Conservation (phyloP, 257 asterid species). For the Capsicum chinense region DNA sequence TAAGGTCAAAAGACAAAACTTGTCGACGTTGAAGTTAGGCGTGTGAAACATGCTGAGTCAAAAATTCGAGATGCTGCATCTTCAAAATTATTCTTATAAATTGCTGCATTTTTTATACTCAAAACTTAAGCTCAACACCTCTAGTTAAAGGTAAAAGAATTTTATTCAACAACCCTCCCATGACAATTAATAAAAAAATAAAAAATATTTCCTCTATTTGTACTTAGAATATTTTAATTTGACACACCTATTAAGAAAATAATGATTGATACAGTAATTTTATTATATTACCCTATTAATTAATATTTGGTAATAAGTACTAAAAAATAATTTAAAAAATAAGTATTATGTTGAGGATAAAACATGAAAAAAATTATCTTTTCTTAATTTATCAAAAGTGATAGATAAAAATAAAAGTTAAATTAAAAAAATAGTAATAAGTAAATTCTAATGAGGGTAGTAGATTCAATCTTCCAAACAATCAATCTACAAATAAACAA, state of each 20-base stretch:
- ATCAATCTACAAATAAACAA: conserved; percentile 1
- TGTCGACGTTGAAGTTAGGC: neutral
- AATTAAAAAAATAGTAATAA: too few species aligned
- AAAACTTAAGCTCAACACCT: neutral
- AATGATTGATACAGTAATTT: too few species aligned
- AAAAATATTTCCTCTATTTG: neutral
- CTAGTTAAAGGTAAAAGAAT: neutral
- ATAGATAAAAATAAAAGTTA: neutral
- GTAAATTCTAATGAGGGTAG: too few species aligned
- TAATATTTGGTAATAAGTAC: too few species aligned
- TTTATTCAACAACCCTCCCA: neutral
- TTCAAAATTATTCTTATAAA: neutral
- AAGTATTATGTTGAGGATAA: too few species aligned
- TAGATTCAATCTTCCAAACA: neutral
- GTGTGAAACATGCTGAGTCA: neutral
- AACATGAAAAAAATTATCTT: too few species aligned
- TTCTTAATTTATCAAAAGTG: too few species aligned
- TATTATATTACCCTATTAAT: too few species aligned
- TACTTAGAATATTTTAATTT: too few species aligned
- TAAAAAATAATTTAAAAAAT: too few species aligned
- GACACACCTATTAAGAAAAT: too few species aligned
- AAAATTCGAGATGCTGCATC: neutral
- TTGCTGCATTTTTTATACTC: neutral
- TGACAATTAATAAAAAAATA: neutral
- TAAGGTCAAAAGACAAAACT: neutral